These are phyloP conservation scores for Solanum peruvianum DNA, from an alignment of 257 asterid species.

Conservation along the genomic window DNA sequence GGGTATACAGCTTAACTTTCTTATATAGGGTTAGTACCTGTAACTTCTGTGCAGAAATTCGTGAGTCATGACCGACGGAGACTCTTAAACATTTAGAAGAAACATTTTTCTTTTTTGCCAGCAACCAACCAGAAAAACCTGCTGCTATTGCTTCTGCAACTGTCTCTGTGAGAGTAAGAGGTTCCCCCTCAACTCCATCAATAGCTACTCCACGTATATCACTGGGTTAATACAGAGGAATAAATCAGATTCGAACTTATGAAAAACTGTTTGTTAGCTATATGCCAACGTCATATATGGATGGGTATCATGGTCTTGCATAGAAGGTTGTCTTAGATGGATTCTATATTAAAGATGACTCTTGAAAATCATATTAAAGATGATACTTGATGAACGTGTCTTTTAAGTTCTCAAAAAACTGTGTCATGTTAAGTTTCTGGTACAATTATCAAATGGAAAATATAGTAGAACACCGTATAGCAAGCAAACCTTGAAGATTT, in stretches of 20 bases:
- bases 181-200: conserved; percentile 91
- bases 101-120: conserved; percentile 50
- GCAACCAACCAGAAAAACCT: conserved; percentile 86
- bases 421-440: neutral
- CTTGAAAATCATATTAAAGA: neutral
- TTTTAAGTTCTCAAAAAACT: neutral
- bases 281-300: neutral
- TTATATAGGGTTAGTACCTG: conserved; percentile 36
- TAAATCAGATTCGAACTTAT: neutral
- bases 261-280: neutral
- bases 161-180: conserved; percentile 69
- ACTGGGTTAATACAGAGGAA: conserved; percentile 24
- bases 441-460: neutral
- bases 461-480: neutral
- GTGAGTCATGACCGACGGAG: conserved; percentile 91
- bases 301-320: neutral
- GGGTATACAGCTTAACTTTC: neutral
- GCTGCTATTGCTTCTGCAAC: conserved; percentile 96
- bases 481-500: neutral
- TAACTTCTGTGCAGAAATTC: conserved; percentile 79
- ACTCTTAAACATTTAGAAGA: conserved; percentile 56
- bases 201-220: conserved; percentile 98
- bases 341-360: neutral
- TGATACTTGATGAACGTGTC: neutral
- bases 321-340: neutral